These are phyloP conservation scores for Blastobotrys arbuscula DNA, from an alignment of 1,139 yeast species.

Conservation along the genomic window DNA sequence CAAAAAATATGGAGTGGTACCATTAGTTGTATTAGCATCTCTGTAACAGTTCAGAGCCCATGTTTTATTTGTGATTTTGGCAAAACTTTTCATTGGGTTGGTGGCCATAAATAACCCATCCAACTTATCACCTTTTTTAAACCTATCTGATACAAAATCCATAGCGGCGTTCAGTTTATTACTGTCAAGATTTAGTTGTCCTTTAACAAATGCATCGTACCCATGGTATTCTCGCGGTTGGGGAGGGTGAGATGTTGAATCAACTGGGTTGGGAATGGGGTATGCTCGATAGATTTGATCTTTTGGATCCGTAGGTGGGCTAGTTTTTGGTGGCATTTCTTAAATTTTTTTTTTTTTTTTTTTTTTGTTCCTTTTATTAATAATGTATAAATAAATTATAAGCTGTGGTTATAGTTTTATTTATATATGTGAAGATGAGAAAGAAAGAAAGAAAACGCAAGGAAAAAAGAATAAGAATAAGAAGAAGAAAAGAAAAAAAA, in stretches of 20 bases:
- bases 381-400: too few relatives aligned
- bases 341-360: too few relatives aligned
- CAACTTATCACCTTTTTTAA: not conserved
- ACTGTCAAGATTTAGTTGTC: slow-evolving; percentile 5
- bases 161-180: slow-evolving; percentile 1
- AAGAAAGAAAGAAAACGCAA: too few relatives aligned
- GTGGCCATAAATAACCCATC: slow-evolving; percentile 10
- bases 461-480: not conserved
- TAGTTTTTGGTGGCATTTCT: slow-evolving; percentile 8
- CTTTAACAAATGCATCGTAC: slow-evolving; percentile 8
- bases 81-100: slow-evolving; percentile 5
- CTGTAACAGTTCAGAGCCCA: slow-evolving; percentile 6
- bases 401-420: too few relatives aligned
- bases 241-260: not conserved
- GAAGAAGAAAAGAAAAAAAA: not conserved
- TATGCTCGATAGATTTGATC: slow-evolving; percentile 7
- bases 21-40: not conserved
- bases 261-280: slow-evolving; percentile 8
- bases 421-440: too few relatives aligned
- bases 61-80: not conserved
- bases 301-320: not conserved
- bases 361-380: too few relatives aligned
- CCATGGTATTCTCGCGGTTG: slow-evolving; percentile 6
- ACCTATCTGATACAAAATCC: slow-evolving; percentile 3
- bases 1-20: not conserved